Base-by-base conservation (phyloP, 164 flowering plant genomes). In the Pachysandra terminalis region DNA sequence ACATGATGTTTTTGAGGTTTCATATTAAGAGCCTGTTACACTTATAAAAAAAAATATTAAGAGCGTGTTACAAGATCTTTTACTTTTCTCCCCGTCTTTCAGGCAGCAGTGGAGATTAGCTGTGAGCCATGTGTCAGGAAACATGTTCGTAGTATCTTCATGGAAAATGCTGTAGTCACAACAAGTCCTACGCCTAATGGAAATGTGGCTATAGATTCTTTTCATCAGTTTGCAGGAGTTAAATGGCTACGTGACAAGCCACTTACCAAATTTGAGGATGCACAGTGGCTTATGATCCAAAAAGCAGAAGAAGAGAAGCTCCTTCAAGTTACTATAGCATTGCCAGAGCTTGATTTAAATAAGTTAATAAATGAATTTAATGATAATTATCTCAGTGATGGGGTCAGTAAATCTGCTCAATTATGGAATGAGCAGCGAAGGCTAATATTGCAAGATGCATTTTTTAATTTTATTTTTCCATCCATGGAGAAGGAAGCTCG, bases 301-400 rank as follows among this genome's bases (percentile, higher is more conserved):
- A 96, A 93, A 78, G 99, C 99, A 51, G 98, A 96, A n/a, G n/a
- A n/a, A 78, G 96, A 93, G 77, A 96, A 89, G 72, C 97, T 96
- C 57, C 83, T 96, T 68, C 79, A 88, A 73, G 97, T 93, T 48
- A 79, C 85, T 28, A 73, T 93, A 61, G 85, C 87, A 78, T 68
- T 88, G 66, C 91, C 91, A 0, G 87, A 85, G 71, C 27, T 56
- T 19, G 60, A 49, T 48, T 75, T 87, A 51, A 70, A 78, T 62
- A 80, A 82, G 74, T 68, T 96, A 68, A 63, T 82, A 17, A 72
- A 63, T 71, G 91, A 96, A n/a, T 82, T 77, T 24, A 74, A 81
- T 35, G 87, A 83, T 26, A 73, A 79, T 67, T 96, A 96, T 82
- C 83, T 90, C 32, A 93, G 99, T 76, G 85, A 79, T 61, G 88